These are phyloP conservation scores for Anthracocystis panici-leucophaei DNA, from an alignment of 1,284 basidiomycete genomes.

Conservation along the genomic window DNA sequence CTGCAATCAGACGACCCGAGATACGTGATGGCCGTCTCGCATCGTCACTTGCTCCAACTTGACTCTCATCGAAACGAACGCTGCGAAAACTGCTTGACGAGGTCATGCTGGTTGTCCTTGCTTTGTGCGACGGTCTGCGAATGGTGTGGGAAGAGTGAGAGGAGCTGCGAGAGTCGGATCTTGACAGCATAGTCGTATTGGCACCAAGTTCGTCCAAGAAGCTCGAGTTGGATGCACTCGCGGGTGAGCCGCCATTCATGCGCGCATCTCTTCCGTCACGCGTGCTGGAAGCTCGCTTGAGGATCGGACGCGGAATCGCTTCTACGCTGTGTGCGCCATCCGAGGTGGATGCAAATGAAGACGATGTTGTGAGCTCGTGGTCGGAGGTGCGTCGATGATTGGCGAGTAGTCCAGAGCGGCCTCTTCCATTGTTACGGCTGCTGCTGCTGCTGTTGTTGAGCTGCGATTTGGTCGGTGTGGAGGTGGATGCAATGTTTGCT, in stretches of 20 bases:
- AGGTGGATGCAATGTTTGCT: constrained; percentile 8
- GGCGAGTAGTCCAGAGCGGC: constrained; percentile 17
- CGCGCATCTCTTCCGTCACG: constrained; percentile 31
- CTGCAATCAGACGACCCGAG: constrained; percentile 18
- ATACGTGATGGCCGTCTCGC: constrained; percentile 15
- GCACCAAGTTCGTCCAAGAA: constrained; percentile 33
- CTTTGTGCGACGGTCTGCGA: constrained; percentile 30
- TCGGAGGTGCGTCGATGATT: constrained; percentile 31
- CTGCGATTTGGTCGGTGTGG: constrained; percentile 17
- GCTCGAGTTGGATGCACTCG: constrained; percentile 8
- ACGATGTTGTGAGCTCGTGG: constrained; percentile 24
- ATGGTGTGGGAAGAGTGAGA: constrained; percentile 43
- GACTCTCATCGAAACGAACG: constrained; percentile 45
- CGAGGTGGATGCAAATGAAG: not conserved
- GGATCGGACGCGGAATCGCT: constrained; percentile 37
- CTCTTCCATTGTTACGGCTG: constrained; percentile 5
- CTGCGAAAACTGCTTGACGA: constrained; percentile 35
- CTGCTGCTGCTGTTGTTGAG: constrained; percentile 2
- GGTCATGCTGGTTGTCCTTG: constrained; percentile 44
- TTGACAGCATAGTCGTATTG: constrained; percentile 33
- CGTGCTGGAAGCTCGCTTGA: constrained; percentile 38
- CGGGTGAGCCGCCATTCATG: constrained; percentile 20
- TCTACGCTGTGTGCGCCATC: constrained; percentile 21
- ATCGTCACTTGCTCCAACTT: constrained; percentile 14
- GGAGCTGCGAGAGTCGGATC: constrained; percentile 49